Percentiles rank a stretch among this genome's conserved stretches.
phyloP scores from a whole-genome alignment of 2,329 filamentous ascomycete species.

The Phaeosphaeria sp. region DNA sequence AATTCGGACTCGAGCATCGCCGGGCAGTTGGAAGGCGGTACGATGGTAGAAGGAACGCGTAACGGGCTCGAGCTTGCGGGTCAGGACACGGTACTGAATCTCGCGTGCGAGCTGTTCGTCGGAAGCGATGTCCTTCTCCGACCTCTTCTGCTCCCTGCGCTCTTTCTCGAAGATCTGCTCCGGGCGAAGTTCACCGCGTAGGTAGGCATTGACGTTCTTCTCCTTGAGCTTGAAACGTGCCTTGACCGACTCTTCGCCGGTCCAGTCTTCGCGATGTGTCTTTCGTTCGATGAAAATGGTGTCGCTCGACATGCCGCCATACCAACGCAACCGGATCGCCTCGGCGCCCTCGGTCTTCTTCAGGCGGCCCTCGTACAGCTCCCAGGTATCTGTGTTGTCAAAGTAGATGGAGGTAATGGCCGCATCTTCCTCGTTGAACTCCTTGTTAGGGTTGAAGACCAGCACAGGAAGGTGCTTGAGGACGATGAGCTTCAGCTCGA shows the following conservation, averaged over 20 bases:
- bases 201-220: conserved; percentile 93
- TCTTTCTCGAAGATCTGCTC: conserved; percentile 95
- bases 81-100: conserved; percentile 90
- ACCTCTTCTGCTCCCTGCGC: conserved; percentile 92
- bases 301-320: conserved; percentile 93
- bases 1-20: conserved; percentile 93
- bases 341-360: conserved; percentile 99
- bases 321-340: conserved; percentile 95
- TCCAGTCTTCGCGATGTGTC: conserved; percentile 99
- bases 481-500: conserved; percentile 96
- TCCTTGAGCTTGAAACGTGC: conserved; percentile 94
- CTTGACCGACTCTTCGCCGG: conserved; percentile 98
- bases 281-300: conserved; percentile 98
- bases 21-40: conserved; percentile 95
- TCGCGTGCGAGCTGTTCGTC: conserved; percentile 89
- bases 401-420: conserved; percentile 99
- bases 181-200: conserved; percentile 83
- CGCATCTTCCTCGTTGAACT: conserved; percentile 87
- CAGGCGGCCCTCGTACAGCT: conserved; percentile 89
- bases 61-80: conserved; percentile 84
- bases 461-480: conserved; percentile 96
- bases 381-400: conserved; percentile 93
- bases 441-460: conserved; percentile 96
- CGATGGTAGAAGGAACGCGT: conserved; percentile 98
- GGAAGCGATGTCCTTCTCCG: conserved; percentile 86